phyloP scores from a whole-genome alignment of 106 monocot species.

The Xerophyta viscosa region DNA sequence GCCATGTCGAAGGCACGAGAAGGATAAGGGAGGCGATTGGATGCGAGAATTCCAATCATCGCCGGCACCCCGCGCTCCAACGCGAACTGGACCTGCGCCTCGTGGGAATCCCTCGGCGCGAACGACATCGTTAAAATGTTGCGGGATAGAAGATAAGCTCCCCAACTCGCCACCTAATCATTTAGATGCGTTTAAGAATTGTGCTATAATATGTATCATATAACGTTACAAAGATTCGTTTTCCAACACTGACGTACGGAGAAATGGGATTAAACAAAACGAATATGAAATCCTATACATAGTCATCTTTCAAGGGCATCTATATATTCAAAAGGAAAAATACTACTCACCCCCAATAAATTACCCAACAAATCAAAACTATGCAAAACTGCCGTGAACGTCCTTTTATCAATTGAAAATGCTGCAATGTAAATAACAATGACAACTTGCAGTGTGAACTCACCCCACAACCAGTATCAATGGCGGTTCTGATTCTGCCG shows the following conservation, averaged over 20 bases:
- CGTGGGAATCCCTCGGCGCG: conserved; percentile 57
- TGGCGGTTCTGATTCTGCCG: conserved; percentile 60
- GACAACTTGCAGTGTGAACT: background rate
- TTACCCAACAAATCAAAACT: no score
- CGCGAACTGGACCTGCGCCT: conserved; percentile 71
- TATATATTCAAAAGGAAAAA: no score
- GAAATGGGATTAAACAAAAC: no score
- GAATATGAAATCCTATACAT: no score
- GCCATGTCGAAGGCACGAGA: conserved; percentile 78
- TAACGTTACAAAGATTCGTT: no score
- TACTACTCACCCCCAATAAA: no score
- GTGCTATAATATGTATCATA: no score
- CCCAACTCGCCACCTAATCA: conserved; percentile 68
- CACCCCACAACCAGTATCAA: conserved; percentile 89
- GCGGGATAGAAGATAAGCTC: conserved; percentile 52
- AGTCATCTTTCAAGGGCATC: no score
- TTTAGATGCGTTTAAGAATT: no score
- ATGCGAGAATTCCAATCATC: conserved; percentile 70
- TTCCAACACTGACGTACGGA: no score
- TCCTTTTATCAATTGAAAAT: no score
- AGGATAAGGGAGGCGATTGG: conserved; percentile 71
- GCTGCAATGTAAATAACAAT: background rate
- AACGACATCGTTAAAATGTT: conserved; percentile 50
- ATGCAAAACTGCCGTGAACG: no score
- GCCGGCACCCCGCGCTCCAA: conserved; percentile 78